Percentiles rank a stretch among this genome's conserved stretches.
Evolutionary conservation across 306 rosid species (phyloP).

Genomic region (Cucurbita pepo): DNA sequence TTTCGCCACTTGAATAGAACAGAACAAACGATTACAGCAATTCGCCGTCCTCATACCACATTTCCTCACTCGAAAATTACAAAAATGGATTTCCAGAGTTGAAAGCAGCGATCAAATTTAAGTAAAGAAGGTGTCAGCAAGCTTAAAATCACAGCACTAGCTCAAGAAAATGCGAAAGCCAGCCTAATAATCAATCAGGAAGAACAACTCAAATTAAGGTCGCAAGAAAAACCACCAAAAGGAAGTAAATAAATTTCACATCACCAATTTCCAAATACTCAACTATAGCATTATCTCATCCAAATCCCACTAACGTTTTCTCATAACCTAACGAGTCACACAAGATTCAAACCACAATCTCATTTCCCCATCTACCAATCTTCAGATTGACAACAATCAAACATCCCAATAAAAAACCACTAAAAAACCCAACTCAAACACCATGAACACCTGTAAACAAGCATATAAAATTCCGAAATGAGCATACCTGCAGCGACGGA

Average conservation of each 20-base stretch:
- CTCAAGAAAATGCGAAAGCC: conserved; percentile 11
- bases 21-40: background rate
- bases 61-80: background rate
- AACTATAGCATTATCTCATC: background rate
- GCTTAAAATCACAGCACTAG: background rate
- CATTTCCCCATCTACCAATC: background rate
- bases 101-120: background rate
- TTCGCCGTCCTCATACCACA: background rate
- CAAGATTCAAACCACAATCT: background rate
- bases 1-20: background rate
- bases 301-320: background rate
- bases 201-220: background rate
- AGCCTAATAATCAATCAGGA: background rate
- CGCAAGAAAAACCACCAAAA: background rate
- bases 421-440: background rate
- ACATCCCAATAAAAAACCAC: background rate
- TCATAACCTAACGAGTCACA: background rate
- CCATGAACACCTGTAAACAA: background rate
- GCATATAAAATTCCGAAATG: background rate
- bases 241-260: background rate
- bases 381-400: background rate
- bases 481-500: conserved; percentile 21
- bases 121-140: conserved; percentile 7
- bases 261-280: background rate
- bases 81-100: background rate